Conservation (phyloP, 75 land plant species). For the Chamaecyparis obtusa region DNA sequence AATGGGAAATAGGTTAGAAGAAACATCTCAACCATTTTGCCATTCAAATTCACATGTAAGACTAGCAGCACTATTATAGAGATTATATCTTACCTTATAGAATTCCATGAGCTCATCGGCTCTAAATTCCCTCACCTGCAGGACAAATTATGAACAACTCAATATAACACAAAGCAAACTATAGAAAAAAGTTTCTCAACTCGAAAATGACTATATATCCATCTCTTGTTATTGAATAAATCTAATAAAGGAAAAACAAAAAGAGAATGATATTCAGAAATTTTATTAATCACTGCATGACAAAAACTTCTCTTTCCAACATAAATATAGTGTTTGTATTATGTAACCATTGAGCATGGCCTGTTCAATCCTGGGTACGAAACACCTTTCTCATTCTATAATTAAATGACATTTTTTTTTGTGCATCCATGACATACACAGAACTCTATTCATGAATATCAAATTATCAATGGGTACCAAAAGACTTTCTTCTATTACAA, state of each 20-base stretch:
- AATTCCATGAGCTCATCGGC: slow-evolving; percentile 93
- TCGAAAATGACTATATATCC: not conserved
- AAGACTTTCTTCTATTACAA: not conserved
- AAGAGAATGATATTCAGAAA: not conserved
- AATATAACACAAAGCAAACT: not conserved
- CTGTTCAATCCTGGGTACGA: not conserved
- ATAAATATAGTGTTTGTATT: not conserved
- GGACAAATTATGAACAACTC: not conserved
- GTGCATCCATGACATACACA: not conserved
- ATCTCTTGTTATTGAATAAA: not conserved
- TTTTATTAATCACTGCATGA: not conserved
- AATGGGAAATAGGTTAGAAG: not conserved
- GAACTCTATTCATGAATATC: not conserved
- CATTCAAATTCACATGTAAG: not conserved
- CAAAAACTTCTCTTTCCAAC: not conserved
- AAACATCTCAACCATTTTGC: not conserved
- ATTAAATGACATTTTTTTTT: not conserved
- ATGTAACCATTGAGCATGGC: not conserved
- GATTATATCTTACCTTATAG: slow-evolving; percentile 60
- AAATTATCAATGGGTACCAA: not conserved
- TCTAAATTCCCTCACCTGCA: slow-evolving; percentile 75
- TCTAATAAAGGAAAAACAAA: not conserved
- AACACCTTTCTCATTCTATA: not conserved
- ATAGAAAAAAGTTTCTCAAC: not conserved
- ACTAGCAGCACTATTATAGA: not conserved